phyloP scores from a whole-genome alignment of 176 grass and related monocot genomes.

The Bonia amplexicaulis region DNA sequence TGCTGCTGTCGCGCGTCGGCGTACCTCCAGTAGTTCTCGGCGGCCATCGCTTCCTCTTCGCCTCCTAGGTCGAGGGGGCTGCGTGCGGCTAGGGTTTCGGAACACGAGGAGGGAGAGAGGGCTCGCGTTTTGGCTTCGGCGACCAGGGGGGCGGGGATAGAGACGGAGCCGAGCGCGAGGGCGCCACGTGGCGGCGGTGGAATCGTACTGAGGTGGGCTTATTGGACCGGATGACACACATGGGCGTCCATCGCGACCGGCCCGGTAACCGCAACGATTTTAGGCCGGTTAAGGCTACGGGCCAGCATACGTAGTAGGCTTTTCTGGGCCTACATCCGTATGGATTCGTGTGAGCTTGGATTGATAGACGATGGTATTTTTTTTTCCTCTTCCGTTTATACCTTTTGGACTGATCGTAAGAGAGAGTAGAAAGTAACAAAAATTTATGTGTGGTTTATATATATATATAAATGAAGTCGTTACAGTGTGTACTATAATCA shows the following conservation, averaged over 20 bases:
- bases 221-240: neutral
- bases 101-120: neutral
- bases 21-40: constrained; percentile 94
- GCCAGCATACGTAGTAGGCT: too few relatives aligned
- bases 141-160: neutral
- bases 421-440: accelerated
- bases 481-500: too few relatives aligned
- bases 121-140: neutral
- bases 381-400: too few relatives aligned
- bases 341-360: too few relatives aligned
- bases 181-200: neutral
- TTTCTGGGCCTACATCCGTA: too few relatives aligned
- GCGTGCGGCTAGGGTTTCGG: constrained; percentile 42
- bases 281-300: neutral
- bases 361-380: too few relatives aligned
- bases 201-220: neutral
- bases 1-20: constrained; percentile 64
- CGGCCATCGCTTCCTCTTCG: constrained; percentile 37
- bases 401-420: too few relatives aligned
- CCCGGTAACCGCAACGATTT: neutral
- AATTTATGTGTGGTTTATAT: too few relatives aligned
- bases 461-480: too few relatives aligned
- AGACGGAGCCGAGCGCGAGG: too few relatives aligned
- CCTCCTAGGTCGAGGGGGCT: neutral
- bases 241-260: neutral